Conservation (phyloP, 495 filamentous ascomycete genomes). For the Articulospora tetracladia region DNA sequence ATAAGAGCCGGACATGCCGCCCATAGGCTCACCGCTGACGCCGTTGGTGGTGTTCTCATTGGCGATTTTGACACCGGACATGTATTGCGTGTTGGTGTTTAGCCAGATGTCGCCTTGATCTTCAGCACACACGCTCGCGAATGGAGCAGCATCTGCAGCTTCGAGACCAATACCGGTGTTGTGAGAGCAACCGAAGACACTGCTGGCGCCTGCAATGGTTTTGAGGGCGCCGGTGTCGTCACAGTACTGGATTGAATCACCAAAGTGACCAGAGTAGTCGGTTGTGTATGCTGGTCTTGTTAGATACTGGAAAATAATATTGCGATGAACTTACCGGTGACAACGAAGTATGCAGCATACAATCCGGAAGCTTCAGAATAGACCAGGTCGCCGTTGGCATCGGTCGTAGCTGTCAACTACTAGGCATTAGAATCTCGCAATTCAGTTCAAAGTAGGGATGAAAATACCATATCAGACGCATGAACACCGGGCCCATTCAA, state of each 20-base stretch:
- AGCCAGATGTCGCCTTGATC: conserved; percentile 56
- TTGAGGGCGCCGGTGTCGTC: conserved; percentile 36
- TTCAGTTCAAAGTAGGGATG: not conserved
- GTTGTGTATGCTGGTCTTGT: conserved; percentile 39
- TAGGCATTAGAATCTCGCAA: not conserved
- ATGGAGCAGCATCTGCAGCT: conserved; percentile 43
- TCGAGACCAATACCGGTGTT: conserved; percentile 57
- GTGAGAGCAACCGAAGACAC: conserved; percentile 53
- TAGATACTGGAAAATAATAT: not conserved
- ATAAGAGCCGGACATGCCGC: conserved; percentile 53
- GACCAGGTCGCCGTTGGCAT: conserved; percentile 53
- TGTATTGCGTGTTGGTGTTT: conserved; percentile 49
- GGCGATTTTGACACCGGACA: conserved; percentile 50
- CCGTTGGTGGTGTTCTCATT: conserved; percentile 55
- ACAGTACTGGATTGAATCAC: conserved; percentile 47
- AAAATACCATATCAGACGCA: conserved; percentile 29
- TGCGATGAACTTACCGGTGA: conserved; percentile 29
- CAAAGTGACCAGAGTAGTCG: conserved; percentile 45
- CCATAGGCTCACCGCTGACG: conserved; percentile 48
- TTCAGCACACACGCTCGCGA: conserved; percentile 49
- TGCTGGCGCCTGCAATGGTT: conserved; percentile 36
- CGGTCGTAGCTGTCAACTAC: conserved; percentile 38
- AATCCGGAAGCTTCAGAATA: conserved; percentile 44
- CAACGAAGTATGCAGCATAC: conserved; percentile 53
- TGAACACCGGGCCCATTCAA: conserved; percentile 48